A percentile compares a stretch with the other conserved stretches of the same genome.
Conservation (phyloP, 163 green algal species). For the Trebouxiophyceae sp. region DNA sequence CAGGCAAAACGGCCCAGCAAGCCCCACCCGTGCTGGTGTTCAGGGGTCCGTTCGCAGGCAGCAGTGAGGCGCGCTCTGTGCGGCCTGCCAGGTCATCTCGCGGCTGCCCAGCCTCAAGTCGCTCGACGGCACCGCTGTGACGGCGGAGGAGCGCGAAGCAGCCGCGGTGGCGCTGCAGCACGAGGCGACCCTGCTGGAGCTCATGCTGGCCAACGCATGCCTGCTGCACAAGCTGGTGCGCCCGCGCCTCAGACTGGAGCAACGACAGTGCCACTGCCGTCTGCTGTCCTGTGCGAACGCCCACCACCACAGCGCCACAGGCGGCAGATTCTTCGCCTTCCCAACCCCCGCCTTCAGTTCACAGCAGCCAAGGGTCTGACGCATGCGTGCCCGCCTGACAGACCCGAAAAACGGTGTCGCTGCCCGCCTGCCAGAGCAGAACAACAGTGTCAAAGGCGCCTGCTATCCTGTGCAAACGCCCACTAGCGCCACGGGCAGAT, state of each 20-base stretch:
- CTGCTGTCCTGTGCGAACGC: too few species aligned
- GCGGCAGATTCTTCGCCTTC: background rate
- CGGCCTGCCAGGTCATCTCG: constrained; percentile 19
- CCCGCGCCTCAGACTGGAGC: too few species aligned
- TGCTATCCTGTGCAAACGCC: too few species aligned
- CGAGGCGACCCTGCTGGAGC: constrained; percentile 43
- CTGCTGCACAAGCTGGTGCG: constrained; percentile 66
- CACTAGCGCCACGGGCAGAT: too few species aligned
- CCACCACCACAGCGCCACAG: too few species aligned
- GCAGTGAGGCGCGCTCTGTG: background rate
- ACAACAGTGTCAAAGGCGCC: too few species aligned
- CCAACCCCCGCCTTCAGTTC: background rate
- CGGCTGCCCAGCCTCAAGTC: constrained; percentile 37
- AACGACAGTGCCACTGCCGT: too few species aligned
- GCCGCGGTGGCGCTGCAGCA: constrained; percentile 30
- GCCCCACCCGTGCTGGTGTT: background rate
- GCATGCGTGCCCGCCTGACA: background rate
- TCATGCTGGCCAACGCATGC: constrained; percentile 62
- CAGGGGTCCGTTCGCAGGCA: background rate
- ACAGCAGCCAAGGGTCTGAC: background rate
- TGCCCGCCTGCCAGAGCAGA: too few species aligned
- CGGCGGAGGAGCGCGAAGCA: constrained; percentile 27
- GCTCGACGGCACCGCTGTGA: constrained; percentile 45
- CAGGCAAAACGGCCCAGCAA: constrained; percentile 16
- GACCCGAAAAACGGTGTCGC: too few species aligned